phyloP scores from a whole-genome alignment of 257 asterid species.

The Scutellaria barbata region DNA sequence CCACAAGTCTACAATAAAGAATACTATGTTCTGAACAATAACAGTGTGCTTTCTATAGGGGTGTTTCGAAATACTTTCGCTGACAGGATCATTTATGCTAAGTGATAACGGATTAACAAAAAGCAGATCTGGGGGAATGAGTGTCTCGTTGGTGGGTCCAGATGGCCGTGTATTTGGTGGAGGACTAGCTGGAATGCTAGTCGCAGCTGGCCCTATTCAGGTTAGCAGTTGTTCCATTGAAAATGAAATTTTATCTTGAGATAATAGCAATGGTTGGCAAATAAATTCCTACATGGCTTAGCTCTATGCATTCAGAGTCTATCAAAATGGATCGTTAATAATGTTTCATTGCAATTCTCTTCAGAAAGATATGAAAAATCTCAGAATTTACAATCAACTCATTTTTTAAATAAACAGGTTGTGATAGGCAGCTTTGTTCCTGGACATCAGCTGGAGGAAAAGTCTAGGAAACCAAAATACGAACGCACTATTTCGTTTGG shows the following conservation, averaged over 20 bases:
- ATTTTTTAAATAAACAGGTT: slow-evolving; percentile 49
- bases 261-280: background rate
- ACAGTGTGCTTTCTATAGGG: slow-evolving; percentile 56
- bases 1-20: background rate
- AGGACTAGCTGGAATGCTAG: slow-evolving; percentile 91
- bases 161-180: slow-evolving; percentile 96
- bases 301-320: background rate
- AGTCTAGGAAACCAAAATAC: slow-evolving; percentile 62
- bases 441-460: slow-evolving; percentile 51
- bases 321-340: too few species aligned
- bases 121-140: slow-evolving; percentile 93
- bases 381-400: too few species aligned
- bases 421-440: slow-evolving; percentile 78
- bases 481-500: slow-evolving; percentile 59
- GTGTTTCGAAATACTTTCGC: slow-evolving; percentile 78
- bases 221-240: slow-evolving; percentile 42
- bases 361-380: too few species aligned
- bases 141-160: slow-evolving; percentile 86
- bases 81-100: slow-evolving; percentile 79
- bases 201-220: slow-evolving; percentile 91
- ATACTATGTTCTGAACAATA: background rate
- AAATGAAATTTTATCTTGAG: slow-evolving; percentile 4
- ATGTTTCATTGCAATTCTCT: too few species aligned
- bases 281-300: background rate
- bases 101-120: slow-evolving; percentile 74